These are phyloP conservation scores for Phialemoniopsis sp. DNA, from an alignment of 2,329 filamentous ascomycete genomes.

Conservation along the genomic window DNA sequence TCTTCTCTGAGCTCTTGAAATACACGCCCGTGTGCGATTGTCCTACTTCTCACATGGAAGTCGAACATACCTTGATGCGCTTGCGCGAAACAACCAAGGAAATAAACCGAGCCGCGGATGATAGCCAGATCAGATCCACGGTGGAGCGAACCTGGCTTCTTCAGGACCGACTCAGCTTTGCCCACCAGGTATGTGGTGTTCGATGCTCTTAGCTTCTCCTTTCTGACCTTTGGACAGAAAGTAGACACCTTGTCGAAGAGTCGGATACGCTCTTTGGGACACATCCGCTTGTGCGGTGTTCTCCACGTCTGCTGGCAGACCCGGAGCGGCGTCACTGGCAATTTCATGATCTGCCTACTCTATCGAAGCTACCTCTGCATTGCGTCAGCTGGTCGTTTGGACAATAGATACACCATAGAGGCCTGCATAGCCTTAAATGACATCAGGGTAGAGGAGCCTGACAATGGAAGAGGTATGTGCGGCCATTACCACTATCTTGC, in stretches of 20 bases:
- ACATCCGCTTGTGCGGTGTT: conserved; percentile 76
- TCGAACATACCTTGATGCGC: conserved; percentile 68
- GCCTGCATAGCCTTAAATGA: conserved; percentile 68
- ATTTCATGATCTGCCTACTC: conserved; percentile 82
- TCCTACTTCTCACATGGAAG: conserved; percentile 74
- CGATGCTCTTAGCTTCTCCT: no score
- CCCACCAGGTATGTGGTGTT: conserved; percentile 58
- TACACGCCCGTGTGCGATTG: conserved; percentile 82
- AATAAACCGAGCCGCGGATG: conserved; percentile 82
- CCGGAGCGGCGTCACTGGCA: conserved; percentile 61
- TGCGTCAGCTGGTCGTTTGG: conserved; percentile 61
- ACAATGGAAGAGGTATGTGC: conserved; percentile 67
- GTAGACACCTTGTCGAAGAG: conserved; percentile 51
- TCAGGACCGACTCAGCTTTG: conserved; percentile 75
- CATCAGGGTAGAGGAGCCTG: conserved; percentile 63
- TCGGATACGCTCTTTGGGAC: conserved; percentile 75
- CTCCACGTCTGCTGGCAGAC: conserved; percentile 81
- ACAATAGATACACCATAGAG: conserved; percentile 67
- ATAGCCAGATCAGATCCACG: conserved; percentile 61
- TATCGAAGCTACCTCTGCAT: conserved; percentile 78
- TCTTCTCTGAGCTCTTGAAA: conserved; percentile 80
- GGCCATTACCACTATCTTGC: conserved; percentile 1
- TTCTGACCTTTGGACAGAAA: conserved; percentile 25
- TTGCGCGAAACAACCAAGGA: conserved; percentile 72
- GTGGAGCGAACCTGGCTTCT: conserved; percentile 82